Conservation (phyloP, 2,329 filamentous ascomycete species). For the Penicillium glabrum region DNA sequence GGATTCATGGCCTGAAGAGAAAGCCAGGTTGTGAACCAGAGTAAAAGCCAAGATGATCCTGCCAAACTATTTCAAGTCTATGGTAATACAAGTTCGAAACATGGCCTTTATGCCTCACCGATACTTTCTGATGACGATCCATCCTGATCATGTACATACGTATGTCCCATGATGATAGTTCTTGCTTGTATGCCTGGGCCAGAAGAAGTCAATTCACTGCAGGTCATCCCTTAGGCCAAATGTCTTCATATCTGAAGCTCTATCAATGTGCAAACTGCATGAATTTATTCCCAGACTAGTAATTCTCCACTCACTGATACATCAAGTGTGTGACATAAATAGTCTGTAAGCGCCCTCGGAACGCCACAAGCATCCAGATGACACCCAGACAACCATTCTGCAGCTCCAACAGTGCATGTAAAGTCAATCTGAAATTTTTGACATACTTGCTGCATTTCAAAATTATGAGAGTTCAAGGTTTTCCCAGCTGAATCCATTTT, state of each 20-base stretch:
- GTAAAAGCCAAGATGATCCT: background rate
- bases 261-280: background rate
- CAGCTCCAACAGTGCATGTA: background rate
- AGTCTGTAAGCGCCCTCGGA: conserved; percentile 18
- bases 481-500: background rate
- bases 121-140: background rate
- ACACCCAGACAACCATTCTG: background rate
- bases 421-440: background rate
- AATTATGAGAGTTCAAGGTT: background rate
- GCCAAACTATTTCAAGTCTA: background rate
- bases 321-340: conserved; percentile 18
- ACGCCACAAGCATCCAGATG: conserved; percentile 9
- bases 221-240: background rate
- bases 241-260: background rate
- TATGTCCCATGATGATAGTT: background rate
- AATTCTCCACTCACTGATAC: conserved; percentile 10
- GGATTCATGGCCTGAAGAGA: background rate
- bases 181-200: background rate
- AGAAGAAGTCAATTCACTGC: background rate
- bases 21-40: background rate
- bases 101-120: background rate
- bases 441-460: background rate
- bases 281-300: background rate
- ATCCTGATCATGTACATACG: background rate
- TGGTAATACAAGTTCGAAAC: background rate